These are phyloP conservation scores for Lecanicillium sp. DNA, from an alignment of 2,329 filamentous ascomycete species.

Conservation along the genomic window DNA sequence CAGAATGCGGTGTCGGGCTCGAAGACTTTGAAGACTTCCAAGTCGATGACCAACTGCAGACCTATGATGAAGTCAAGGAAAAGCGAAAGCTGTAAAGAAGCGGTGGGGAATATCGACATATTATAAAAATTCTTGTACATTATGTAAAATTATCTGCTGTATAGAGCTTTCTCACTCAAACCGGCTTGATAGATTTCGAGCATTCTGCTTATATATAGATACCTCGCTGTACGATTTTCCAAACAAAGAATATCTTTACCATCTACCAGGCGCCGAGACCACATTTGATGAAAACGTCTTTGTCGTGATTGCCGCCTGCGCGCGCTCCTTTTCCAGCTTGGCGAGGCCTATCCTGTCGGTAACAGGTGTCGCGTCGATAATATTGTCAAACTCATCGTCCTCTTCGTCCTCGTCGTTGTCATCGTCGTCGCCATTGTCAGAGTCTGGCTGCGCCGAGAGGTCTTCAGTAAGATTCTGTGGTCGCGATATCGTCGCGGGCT, in stretches of 20 bases:
- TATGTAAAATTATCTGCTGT: neutral
- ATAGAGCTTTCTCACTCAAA: too few species aligned
- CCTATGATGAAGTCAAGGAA: slow-evolving; percentile 71
- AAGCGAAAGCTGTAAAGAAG: slow-evolving; percentile 49
- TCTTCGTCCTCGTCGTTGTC: slow-evolving; percentile 41
- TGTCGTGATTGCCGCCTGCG: slow-evolving; percentile 37
- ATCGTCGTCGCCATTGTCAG: slow-evolving; percentile 52
- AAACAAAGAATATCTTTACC: slow-evolving; percentile 5
- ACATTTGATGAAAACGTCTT: slow-evolving; percentile 43
- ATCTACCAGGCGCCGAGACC: slow-evolving; percentile 37
- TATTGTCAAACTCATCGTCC: slow-evolving; percentile 82
- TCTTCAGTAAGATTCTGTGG: slow-evolving; percentile 50
- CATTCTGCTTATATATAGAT: neutral
- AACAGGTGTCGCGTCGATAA: slow-evolving; percentile 84
- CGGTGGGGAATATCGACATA: slow-evolving; percentile 1
- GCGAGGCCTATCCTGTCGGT: slow-evolving; percentile 72
- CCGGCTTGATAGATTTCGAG: too few species aligned
- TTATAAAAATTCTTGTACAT: slow-evolving; percentile 1
- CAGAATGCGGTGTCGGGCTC: slow-evolving; percentile 89
- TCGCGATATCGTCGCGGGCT: slow-evolving; percentile 55
- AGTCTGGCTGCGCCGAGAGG: slow-evolving; percentile 63
- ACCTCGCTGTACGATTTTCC: too few species aligned
- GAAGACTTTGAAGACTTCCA: slow-evolving; percentile 70
- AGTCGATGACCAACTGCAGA: slow-evolving; percentile 79
- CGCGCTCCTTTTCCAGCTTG: slow-evolving; percentile 48